Evolutionary conservation across 2,329 filamentous ascomycete species (phyloP).

Genomic region (Aspergillus luchuensis): DNA sequence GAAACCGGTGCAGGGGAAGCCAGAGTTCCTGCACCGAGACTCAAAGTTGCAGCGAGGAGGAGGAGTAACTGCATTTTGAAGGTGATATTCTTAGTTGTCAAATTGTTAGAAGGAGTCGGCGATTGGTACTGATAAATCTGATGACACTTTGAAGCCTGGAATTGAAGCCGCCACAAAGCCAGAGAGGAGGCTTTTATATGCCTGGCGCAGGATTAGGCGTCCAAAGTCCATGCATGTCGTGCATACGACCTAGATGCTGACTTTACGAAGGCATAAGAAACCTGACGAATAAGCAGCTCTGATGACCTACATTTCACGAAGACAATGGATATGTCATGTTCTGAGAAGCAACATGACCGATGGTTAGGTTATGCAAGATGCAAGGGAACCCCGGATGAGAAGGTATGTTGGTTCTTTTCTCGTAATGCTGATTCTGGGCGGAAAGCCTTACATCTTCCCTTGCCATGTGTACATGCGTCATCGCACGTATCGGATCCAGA

Average conservation of each 20-base stretch:
- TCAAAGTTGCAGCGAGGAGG: not conserved
- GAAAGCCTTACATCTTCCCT: not conserved
- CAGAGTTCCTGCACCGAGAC: not conserved
- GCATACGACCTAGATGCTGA: not conserved
- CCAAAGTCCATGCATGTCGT: not conserved
- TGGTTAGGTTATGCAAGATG: conserved; percentile 1
- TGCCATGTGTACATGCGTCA: not conserved
- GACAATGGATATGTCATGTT: not conserved
- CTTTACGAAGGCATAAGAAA: not conserved
- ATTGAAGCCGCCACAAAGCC: not conserved
- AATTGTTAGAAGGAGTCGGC: too few species aligned
- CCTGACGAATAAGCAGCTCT: not conserved
- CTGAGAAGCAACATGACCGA: not conserved
- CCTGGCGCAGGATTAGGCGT: not conserved
- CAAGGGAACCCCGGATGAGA: not conserved
- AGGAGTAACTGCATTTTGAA: conserved; percentile 2
- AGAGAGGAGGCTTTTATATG: not conserved
- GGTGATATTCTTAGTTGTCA: not conserved
- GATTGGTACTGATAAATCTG: not conserved
- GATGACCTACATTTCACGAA: not conserved
- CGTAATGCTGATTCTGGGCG: not conserved
- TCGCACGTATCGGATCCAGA: not conserved
- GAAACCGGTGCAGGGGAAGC: not conserved
- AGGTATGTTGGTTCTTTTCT: not conserved
- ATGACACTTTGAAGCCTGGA: not conserved